Evolutionary conservation across 148 eudicot species (phyloP), one percentile per base, ranked within the genome.

Genomic region (Rhododendron kiyosumense): DNA sequence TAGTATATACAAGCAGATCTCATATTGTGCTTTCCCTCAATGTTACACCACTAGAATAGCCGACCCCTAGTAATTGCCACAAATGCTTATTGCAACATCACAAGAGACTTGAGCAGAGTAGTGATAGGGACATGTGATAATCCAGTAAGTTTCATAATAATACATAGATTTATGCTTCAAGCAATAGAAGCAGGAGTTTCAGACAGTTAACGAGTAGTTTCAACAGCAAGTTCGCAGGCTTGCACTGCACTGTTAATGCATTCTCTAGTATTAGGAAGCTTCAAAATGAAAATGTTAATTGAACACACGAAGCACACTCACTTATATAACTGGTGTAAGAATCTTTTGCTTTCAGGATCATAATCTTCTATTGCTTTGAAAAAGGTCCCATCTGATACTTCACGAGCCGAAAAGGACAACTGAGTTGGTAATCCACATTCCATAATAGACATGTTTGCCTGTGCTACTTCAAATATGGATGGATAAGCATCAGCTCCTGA

Each of bases 381-480:
- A 84, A 97, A 95, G 73, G 98, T 94, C 80, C 99, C 99, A 85
- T 95, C 98, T 63, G 99, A 86, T 63, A 95, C 85, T 90, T 97
- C 96, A 86, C 93, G 98, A 86, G 98, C 98, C 83, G 95, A 90
- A 85, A 96, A 97, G 80, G 99, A 95, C 73, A 97, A 88, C 86
- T 92, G 99, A 36, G 95, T 95, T 81, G 99, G 96, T 52, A 94
- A 84, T 85, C 92, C 94, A 73, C 98, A 95, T 90, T 95, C 98
- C 94, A 88, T 90, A 78, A 85, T 88, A 88, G 93, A 90, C 81
- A 88, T 65, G 86, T 97, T 95, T 85, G 88, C 83, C 87, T 91
- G 91, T 51, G 89, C 87, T 81, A 89, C 85, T 36, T 91, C 92
- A 81, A 87, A 49, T 61, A 91, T 86, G 81, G 98, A 91, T 71